A percentile compares a stretch with the other conserved stretches of the same genome.
These are phyloP conservation scores for Adiantum capillusveneris DNA, from an alignment of 75 land plant species.

Conservation along the genomic window DNA sequence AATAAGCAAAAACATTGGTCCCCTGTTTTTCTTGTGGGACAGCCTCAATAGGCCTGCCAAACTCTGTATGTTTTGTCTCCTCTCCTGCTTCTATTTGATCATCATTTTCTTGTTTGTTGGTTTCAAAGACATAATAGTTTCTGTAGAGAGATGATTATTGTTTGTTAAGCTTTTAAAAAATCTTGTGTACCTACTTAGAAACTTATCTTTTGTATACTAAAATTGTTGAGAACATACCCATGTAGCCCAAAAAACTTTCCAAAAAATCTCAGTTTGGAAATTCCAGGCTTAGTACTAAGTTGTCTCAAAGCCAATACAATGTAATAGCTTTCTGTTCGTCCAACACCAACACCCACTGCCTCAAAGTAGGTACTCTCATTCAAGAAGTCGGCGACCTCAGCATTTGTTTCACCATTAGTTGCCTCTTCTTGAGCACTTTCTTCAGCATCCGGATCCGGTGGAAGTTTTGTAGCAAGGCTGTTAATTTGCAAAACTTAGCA, in stretches of 20 bases:
- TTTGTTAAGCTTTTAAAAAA: no score
- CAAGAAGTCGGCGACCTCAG: slow-evolving; percentile 23
- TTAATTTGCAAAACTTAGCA: neutral
- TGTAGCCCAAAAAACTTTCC: slow-evolving; percentile 33
- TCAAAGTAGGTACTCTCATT: slow-evolving; percentile 31
- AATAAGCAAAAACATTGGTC: slow-evolving; percentile 29
- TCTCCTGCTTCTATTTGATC: slow-evolving; percentile 12
- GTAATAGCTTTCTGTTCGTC: slow-evolving; percentile 23
- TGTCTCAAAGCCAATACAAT: slow-evolving; percentile 25
- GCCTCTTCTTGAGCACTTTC: slow-evolving; percentile 18
- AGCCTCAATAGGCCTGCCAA: slow-evolving; percentile 28
- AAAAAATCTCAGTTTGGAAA: slow-evolving; percentile 30
- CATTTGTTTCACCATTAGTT: slow-evolving; percentile 6
- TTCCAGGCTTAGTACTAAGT: slow-evolving; percentile 16
- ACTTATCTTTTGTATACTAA: no score
- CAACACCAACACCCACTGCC: slow-evolving; percentile 30
- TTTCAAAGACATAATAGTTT: slow-evolving; percentile 35
- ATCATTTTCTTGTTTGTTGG: slow-evolving; percentile 14
- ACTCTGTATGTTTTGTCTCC: slow-evolving; percentile 12
- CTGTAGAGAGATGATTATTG: slow-evolving; percentile 13
- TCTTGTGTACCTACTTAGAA: no score
- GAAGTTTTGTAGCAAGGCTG: neutral
- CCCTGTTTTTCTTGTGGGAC: slow-evolving; percentile 25
- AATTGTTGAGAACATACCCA: slow-evolving; percentile 11
- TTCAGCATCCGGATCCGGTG: slow-evolving; percentile 16